Percentiles rank a stretch among this genome's conserved stretches.
These are phyloP conservation scores for Erythrobasidium hasegawianum DNA, from an alignment of 1,284 basidiomycete species.

Conservation along the genomic window DNA sequence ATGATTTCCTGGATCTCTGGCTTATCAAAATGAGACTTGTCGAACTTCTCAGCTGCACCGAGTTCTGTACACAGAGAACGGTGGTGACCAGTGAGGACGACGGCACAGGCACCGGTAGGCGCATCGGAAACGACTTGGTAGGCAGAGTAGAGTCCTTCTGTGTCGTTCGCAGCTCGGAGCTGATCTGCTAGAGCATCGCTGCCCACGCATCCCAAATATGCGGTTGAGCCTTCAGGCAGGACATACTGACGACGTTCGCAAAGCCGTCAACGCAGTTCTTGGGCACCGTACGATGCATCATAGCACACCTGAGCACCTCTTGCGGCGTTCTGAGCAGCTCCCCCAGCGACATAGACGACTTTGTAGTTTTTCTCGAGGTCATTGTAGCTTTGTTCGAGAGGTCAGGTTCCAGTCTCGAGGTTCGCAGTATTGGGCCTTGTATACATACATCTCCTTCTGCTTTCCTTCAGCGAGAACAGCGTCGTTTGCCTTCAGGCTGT, in stretches of 20 bases:
- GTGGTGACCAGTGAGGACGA: constrained; percentile 82
- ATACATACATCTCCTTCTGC: constrained; percentile 73
- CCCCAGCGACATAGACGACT: constrained; percentile 90
- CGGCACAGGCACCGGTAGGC: constrained; percentile 95
- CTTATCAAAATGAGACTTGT: constrained; percentile 72
- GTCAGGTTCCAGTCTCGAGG: not conserved
- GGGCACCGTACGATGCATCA: constrained; percentile 23
- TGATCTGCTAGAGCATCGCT: constrained; percentile 86
- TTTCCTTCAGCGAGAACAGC: constrained; percentile 91
- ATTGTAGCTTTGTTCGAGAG: constrained; percentile 64
- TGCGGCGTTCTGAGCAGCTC: constrained; percentile 93
- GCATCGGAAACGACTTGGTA: constrained; percentile 84
- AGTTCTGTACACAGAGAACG: constrained; percentile 89
- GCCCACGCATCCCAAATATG: constrained; percentile 92
- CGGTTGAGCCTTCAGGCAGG: constrained; percentile 82
- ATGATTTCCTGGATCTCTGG: constrained; percentile 71
- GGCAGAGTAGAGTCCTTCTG: constrained; percentile 81
- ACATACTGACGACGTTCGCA: constrained; percentile 64
- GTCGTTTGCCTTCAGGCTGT: constrained; percentile 89
- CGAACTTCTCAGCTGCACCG: constrained; percentile 84
- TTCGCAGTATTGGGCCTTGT: not conserved
- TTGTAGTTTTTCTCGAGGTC: constrained; percentile 75
- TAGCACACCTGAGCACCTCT: constrained; percentile 85
- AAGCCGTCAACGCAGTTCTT: too few species aligned
- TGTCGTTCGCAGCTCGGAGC: constrained; percentile 85